phyloP scores from a whole-genome alignment of 306 rosid genomes.

The Corylus heterophylla region DNA sequence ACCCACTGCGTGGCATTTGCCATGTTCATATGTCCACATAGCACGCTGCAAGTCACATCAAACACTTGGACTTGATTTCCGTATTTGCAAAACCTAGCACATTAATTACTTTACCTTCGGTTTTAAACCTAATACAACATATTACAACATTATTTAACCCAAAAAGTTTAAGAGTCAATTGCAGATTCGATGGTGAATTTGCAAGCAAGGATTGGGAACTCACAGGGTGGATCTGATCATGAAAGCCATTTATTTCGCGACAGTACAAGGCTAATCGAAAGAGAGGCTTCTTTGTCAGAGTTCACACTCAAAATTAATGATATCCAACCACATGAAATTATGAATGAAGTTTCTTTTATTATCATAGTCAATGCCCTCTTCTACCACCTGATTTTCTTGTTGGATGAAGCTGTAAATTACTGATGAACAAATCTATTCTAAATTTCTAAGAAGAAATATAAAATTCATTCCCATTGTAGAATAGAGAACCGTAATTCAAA shows the following conservation, averaged over 20 bases:
- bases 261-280: background rate
- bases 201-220: background rate
- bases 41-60: too few relatives aligned
- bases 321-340: constrained; percentile 30
- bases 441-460: too few relatives aligned
- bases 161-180: background rate
- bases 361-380: constrained; percentile 35
- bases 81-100: too few relatives aligned
- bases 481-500: too few relatives aligned
- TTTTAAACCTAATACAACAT: too few relatives aligned
- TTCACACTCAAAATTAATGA: constrained; percentile 20
- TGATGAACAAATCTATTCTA: too few relatives aligned
- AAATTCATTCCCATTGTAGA: too few relatives aligned
- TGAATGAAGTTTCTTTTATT: constrained; percentile 35
- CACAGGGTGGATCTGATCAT: background rate
- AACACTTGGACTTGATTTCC: too few relatives aligned
- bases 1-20: too few relatives aligned
- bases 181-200: background rate
- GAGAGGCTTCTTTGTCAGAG: background rate
- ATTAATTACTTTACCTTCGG: too few relatives aligned
- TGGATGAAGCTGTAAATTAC: constrained; percentile 24
- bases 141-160: too few relatives aligned
- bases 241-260: background rate
- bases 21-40: too few relatives aligned
- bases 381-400: constrained; percentile 41